These are phyloP conservation scores for Diplodia sapinea DNA, from an alignment of 2,329 filamentous ascomycete genomes.

Conservation along the genomic window DNA sequence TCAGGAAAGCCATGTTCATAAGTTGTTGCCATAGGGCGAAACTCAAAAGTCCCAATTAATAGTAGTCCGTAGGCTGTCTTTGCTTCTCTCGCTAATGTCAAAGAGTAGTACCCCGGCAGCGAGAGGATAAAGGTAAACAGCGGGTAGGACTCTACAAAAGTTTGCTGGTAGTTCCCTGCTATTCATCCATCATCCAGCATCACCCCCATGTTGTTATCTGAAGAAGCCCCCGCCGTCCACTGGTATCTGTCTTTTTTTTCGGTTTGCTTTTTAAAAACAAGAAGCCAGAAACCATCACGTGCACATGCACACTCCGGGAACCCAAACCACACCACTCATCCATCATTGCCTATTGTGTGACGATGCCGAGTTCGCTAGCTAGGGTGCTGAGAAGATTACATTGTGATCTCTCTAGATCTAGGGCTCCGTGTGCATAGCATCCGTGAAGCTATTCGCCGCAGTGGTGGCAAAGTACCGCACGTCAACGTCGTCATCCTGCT, in stretches of 20 bases:
- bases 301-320: slow-evolving; percentile 15
- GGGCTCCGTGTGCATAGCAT: slow-evolving; percentile 49
- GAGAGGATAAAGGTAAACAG: not conserved
- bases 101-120: slow-evolving; percentile 12
- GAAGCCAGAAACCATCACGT: slow-evolving; percentile 23
- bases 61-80: slow-evolving; percentile 11
- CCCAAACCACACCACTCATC: slow-evolving; percentile 7
- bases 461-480: slow-evolving; percentile 97
- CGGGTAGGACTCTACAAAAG: slow-evolving; percentile 24
- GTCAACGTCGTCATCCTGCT: slow-evolving; percentile 97
- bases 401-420: slow-evolving; percentile 15
- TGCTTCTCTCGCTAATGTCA: slow-evolving; percentile 8
- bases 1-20: slow-evolving; percentile 15
- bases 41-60: slow-evolving; percentile 28
- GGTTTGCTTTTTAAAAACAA: slow-evolving; percentile 21
- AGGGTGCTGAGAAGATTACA: slow-evolving; percentile 15
- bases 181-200: slow-evolving; percentile 8
- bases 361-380: slow-evolving; percentile 21
- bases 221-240: not conserved
- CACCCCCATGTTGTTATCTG: slow-evolving; percentile 10
- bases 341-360: slow-evolving; percentile 23
- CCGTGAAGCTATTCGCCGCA: slow-evolving; percentile 65
- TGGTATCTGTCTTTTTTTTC: slow-evolving; percentile 27
- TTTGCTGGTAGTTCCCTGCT: slow-evolving; percentile 16
- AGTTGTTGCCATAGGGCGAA: slow-evolving; percentile 25